A percentile compares a stretch with the other conserved stretches of the same genome.
Evolutionary conservation across 805 yeast genomes (phyloP).

Genomic region (Nakazawaea sp.): DNA sequence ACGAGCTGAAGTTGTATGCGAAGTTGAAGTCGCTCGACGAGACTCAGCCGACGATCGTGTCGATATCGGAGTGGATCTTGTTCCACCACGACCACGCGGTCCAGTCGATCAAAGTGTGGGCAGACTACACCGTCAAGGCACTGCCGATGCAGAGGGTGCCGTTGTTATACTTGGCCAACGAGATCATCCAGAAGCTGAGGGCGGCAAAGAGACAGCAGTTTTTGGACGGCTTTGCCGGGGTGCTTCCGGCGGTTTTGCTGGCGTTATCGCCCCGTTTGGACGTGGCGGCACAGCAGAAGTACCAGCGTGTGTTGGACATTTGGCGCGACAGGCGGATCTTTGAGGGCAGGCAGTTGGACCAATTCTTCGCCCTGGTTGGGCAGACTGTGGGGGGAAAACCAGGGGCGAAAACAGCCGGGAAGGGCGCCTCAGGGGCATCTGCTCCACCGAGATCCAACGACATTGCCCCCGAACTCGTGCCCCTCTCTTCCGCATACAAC

Average conservation of each 20-base stretch:
- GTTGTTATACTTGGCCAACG: conserved; percentile 69
- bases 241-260: conserved; percentile 35
- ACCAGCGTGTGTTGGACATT: conserved; percentile 44
- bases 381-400: too few relatives aligned
- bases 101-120: conserved; percentile 31
- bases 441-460: conserved; percentile 6
- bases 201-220: conserved; percentile 56
- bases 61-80: conserved; percentile 39
- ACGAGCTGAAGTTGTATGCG: conserved; percentile 26
- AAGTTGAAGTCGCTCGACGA: conserved; percentile 33
- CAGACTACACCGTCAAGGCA: conserved; percentile 18
- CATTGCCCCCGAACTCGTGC: conserved; percentile 19
- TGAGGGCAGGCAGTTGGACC: conserved; percentile 8
- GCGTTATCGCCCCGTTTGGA: conserved; percentile 26
- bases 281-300: conserved; percentile 28
- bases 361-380: background rate
- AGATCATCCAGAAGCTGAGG: conserved; percentile 72
- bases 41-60: conserved; percentile 38
- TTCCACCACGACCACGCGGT: conserved; percentile 34
- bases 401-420: background rate
- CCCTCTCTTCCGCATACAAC: conserved; percentile 17
- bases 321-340: conserved; percentile 53
- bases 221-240: conserved; percentile 46
- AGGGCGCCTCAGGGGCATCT: background rate
- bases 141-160: conserved; percentile 33